Evolutionary conservation across 108 stramenopile species (phyloP), one percentile per base, ranked within the genome.

Genomic region (Nitzschia sp.): DNA sequence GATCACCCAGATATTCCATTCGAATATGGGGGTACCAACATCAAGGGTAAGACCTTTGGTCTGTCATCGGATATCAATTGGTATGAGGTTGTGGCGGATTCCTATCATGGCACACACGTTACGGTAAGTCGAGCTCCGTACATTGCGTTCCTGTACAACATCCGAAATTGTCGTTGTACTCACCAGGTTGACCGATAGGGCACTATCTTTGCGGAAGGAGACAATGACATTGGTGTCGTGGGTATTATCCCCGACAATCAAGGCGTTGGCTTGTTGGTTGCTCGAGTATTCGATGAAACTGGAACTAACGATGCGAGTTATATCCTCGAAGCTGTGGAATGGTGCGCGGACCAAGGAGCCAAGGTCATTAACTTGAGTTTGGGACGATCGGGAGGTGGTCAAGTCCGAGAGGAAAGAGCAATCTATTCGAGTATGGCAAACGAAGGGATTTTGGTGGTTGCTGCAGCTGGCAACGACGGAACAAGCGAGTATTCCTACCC

Each of bases 401-500:
- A 54, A 24, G 24, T 21, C 3, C 53, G 22, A 1, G 53, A 21
- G 22, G 57, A 59, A 40, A 10, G 39, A 14, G 39, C 34, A 0
- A 41, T 41, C n/a, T 41, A 40, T 20, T 17, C 14, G 14, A 59
- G 38, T 17, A 10, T 59, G 11, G 34, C 14, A 38, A 41, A 40
- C 20, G 14, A 40, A 41, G 57, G 57, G 1, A 22, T 41, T 7
- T 59, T 59, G 57, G 21, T 80, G 10, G 66, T 85, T 64, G 87
- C 78, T 39, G 83, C 87, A 3, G 79, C 81, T 12, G 87, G 87
- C 0, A 88, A 88, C 67, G 60, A 29, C 43, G 81, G 77, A 2
- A 38, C 57, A 19, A 46, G 62, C 19, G 48, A 59, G 0, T 10
- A 24, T 25, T 48, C 38, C 14, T 86, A 79, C 61, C 87, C 87